Evolutionary conservation across 345 rosid genomes (phyloP).

Genomic region (Streptanthus diversifolius): DNA sequence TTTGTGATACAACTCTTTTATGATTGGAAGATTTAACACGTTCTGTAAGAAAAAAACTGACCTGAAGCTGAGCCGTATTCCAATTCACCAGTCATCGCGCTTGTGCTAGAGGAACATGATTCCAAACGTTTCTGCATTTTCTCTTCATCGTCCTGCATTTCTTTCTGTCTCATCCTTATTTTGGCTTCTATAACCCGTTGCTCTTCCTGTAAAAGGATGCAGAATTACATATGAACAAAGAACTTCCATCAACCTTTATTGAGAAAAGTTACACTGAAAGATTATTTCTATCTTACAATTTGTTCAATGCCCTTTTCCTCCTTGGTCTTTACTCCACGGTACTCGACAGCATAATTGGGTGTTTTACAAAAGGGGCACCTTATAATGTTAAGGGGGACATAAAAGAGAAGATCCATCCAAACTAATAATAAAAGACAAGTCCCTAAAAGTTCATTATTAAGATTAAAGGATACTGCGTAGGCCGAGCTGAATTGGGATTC

Average conservation of each 20-base stretch:
- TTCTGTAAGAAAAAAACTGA: conserved; percentile 16
- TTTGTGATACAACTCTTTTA: neutral
- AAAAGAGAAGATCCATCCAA: neutral
- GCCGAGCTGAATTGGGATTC: conserved; percentile 84
- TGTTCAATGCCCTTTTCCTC: conserved; percentile 97
- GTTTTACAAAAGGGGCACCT: conserved; percentile 99
- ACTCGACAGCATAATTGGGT: conserved; percentile 92
- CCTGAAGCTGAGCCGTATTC: conserved; percentile 58
- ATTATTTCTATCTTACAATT: conserved; percentile 55
- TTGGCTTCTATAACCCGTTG: conserved; percentile 96
- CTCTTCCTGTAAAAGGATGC: conserved; percentile 62
- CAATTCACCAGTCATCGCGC: conserved; percentile 46
- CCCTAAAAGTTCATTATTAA: neutral
- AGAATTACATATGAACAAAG: neutral
- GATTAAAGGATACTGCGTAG: conserved; percentile 95
- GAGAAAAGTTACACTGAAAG: neutral
- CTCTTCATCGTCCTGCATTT: conserved; percentile 86
- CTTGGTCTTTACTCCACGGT: conserved; percentile 83
- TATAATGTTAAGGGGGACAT: conserved; percentile 52
- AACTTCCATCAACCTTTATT: neutral
- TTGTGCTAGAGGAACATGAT: conserved; percentile 56
- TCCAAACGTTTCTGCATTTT: conserved; percentile 75
- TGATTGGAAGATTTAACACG: neutral
- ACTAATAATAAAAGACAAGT: neutral
- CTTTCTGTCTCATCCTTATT: conserved; percentile 82